Percentiles rank a stretch among this genome's conserved stretches.
Evolutionary conservation across 1,284 basidiomycete genomes (phyloP).

Genomic region (Irpex sp.): DNA sequence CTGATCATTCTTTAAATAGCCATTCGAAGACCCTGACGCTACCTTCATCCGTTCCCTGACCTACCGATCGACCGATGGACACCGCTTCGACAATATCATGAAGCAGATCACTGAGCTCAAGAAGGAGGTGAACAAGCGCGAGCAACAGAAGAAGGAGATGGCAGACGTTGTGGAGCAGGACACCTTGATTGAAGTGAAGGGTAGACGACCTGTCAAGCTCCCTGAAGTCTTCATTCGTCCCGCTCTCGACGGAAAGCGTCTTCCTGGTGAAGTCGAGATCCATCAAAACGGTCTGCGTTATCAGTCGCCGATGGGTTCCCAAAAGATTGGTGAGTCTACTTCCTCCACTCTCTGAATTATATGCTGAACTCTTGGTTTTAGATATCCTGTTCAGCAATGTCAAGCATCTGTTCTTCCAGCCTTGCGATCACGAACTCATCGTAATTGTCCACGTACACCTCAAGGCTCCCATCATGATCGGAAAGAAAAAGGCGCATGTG

Average conservation of each 20-base stretch:
- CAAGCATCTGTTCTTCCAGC: constrained; percentile 99
- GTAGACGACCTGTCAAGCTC: constrained; percentile 78
- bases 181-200: constrained; percentile 82
- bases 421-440: constrained; percentile 94
- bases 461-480: constrained; percentile 96
- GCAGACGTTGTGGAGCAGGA: constrained; percentile 98
- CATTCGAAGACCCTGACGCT: constrained; percentile 96
- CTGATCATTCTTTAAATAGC: constrained; percentile 40
- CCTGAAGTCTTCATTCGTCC: constrained; percentile 94
- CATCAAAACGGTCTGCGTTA: constrained; percentile 97
- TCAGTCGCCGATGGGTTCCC: constrained; percentile 82
- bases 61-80: constrained; percentile 87
- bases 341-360: not conserved
- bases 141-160: constrained; percentile 97
- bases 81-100: constrained; percentile 86
- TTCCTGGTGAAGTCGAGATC: constrained; percentile 95
- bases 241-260: constrained; percentile 87
- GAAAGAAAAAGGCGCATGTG: constrained; percentile 96
- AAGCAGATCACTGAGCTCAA: constrained; percentile 95
- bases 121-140: constrained; percentile 95
- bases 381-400: constrained; percentile 97
- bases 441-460: constrained; percentile 95
- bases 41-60: constrained; percentile 96
- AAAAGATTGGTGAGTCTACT: constrained; percentile 75
- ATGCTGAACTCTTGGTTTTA: constrained; percentile 25